Base-by-base conservation (phyloP, 1,139 yeast species). In the Pichia sp. region DNA sequence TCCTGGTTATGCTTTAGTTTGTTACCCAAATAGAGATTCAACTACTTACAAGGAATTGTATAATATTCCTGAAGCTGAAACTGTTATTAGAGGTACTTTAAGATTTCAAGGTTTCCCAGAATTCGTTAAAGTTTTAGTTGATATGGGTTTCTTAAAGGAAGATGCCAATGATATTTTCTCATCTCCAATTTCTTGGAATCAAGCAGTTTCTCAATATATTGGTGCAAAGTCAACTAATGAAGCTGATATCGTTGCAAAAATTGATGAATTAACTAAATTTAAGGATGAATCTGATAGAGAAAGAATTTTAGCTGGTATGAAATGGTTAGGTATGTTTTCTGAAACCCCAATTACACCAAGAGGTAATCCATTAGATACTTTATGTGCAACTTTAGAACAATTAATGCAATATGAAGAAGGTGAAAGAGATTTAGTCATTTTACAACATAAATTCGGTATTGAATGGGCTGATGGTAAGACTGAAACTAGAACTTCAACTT, bases 91-190 rank as follows among this genome's bases (percentile, higher is more conserved):
- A 74, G 98, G 98, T 63, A 92, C 98, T 53, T 77, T 92, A 64
- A 81, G 98, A 72, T 92, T 76, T 80, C 97, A 89, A 71, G 98
- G 98, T 42, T 92, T 92, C 90, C 97, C 97, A 48, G 96, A 90
- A 71, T 90, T 92, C 66, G 82, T 90, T 68, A 90, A 90, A 73
- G 97, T 84, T 41, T 77, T 92, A 49, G 97, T 92, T 50, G 97
- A 92, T 67, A 71, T 89, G 61, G 97, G 97, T 30, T 82, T 92
- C 78, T 77, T 92, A 63, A 80, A 79, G 64, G 98, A 92, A 58
- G 82, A 79, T 39, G 75, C 78, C 52, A 67, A 69, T 51, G 82
- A 77, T 51, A 68, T 73, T 53, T 83, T 89, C 68, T 58, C 66
- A 46, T 61, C 67, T 53, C 73, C 82, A 54, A 68, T 74, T 52